Percentiles rank a stretch among this genome's conserved stretches.
Conservation (phyloP, 352 stramenopile species). For the Pythium rishiriense region DNA sequence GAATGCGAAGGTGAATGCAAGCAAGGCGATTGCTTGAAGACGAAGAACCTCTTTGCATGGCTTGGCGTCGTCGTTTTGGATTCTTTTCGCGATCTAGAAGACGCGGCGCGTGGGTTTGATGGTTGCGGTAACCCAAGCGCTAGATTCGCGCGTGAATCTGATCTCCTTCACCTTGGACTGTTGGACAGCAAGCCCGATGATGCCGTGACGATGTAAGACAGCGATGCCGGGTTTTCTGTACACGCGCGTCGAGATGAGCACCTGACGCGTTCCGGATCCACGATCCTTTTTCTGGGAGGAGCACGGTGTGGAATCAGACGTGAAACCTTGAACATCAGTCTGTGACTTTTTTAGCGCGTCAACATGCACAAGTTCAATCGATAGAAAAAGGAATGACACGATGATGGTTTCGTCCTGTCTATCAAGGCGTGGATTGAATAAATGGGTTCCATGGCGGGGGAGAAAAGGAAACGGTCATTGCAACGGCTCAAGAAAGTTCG, state of each 20-base stretch:
- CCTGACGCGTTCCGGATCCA: neutral
- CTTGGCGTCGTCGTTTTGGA: too few species aligned
- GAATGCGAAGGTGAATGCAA: too few species aligned
- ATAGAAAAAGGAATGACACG: neutral
- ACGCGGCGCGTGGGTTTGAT: neutral
- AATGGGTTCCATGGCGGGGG: neutral
- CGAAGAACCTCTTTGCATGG: too few species aligned
- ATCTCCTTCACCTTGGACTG: neutral
- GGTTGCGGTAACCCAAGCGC: too few species aligned
- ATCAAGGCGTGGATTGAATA: neutral
- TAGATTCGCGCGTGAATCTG: constrained; percentile 11
- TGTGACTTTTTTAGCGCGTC: neutral
- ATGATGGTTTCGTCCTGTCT: neutral
- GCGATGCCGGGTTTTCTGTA: neutral
- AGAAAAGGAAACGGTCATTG: too few species aligned
- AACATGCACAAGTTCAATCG: neutral
- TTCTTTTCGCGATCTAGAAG: too few species aligned
- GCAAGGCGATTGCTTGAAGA: too few species aligned
- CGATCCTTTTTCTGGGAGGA: neutral
- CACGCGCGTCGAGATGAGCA: neutral
- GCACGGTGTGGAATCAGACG: constrained; percentile 12
- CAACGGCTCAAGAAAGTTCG: constrained; percentile 31
- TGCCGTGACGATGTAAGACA: neutral
- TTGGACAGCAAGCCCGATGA: neutral
- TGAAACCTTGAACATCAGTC: constrained; percentile 5